phyloP scores from a whole-genome alignment of 305 asterid genomes.

The Ruellia speciosa region DNA sequence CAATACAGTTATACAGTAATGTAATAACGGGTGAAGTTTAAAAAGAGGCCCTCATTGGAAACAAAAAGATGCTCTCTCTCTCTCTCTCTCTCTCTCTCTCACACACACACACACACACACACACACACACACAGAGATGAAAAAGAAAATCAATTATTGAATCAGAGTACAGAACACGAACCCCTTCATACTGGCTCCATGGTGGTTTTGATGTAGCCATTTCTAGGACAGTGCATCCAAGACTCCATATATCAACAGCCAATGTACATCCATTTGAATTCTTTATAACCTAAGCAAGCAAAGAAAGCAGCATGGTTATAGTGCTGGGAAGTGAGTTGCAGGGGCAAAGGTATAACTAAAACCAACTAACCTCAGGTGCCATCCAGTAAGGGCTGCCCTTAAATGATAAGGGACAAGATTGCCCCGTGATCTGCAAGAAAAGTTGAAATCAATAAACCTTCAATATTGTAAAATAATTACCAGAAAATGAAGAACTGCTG shows the following conservation, averaged over 20 bases:
- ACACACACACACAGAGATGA: not conserved
- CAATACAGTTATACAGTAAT: not conserved
- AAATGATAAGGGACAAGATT: slow-evolving; percentile 65
- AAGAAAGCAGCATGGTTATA: slow-evolving; percentile 17
- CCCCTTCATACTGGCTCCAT: slow-evolving; percentile 98
- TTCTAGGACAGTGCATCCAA: slow-evolving; percentile 96
- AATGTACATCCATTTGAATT: slow-evolving; percentile 78
- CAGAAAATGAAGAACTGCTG: not conserved
- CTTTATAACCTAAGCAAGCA: slow-evolving; percentile 57
- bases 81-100: too few species aligned
- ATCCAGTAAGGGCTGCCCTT: slow-evolving; percentile 98
- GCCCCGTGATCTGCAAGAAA: slow-evolving; percentile 65
- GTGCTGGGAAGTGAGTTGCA: slow-evolving; percentile 14
- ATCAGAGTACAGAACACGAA: slow-evolving; percentile 33
- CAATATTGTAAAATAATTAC: not conserved
- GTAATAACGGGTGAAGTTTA: not conserved
- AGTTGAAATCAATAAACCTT: not conserved
- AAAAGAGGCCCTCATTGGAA: not conserved
- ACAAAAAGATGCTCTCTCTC: not conserved
- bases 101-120: not conserved
- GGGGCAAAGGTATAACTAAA: slow-evolving; percentile 8
- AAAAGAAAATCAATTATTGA: slow-evolving; percentile 16
- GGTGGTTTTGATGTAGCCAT: slow-evolving; percentile 98
- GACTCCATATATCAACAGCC: slow-evolving; percentile 98
- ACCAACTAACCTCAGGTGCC: slow-evolving; percentile 86